Percentiles rank a stretch among this genome's conserved stretches.
Evolutionary conservation across 192 early-diverging fungal species (phyloP).

Genomic region (Jimgerdemannia lactiflua): DNA sequence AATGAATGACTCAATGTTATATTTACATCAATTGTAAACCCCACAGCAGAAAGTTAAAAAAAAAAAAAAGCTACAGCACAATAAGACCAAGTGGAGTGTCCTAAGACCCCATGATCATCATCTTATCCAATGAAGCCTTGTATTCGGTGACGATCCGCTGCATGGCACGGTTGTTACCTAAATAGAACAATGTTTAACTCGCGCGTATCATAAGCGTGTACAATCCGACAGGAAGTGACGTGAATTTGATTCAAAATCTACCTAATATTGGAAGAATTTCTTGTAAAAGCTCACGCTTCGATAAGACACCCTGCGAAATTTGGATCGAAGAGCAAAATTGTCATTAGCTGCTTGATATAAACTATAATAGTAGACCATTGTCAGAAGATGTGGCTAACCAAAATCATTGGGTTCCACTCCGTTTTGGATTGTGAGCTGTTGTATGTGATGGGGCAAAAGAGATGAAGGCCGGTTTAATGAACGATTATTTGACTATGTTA

Average conservation of each 20-base stretch:
- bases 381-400: conserved; percentile 23
- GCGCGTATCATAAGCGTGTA: background rate
- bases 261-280: conserved; percentile 68
- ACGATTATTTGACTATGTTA: no score
- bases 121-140: conserved; percentile 14
- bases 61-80: background rate
- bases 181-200: conserved; percentile 5
- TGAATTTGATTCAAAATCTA: conserved; percentile 7
- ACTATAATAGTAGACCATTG: conserved; percentile 18
- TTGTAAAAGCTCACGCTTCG: conserved; percentile 64
- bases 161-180: conserved; percentile 57
- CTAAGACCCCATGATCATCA: background rate
- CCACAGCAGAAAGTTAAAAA: background rate
- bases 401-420: conserved; percentile 15
- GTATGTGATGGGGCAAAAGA: background rate
- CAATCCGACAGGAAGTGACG: background rate
- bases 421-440: conserved; percentile 12
- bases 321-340: conserved; percentile 2
- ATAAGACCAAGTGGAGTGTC: no score
- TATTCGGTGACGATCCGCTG: conserved; percentile 64
- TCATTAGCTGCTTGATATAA: background rate
- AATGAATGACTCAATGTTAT: no score
- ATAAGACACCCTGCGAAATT: conserved; percentile 36
- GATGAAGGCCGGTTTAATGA: no score
- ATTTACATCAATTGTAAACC: no score